Evolutionary conservation across 2,329 filamentous ascomycete genomes (phyloP).

Genomic region (Aureobasidium sp.): DNA sequence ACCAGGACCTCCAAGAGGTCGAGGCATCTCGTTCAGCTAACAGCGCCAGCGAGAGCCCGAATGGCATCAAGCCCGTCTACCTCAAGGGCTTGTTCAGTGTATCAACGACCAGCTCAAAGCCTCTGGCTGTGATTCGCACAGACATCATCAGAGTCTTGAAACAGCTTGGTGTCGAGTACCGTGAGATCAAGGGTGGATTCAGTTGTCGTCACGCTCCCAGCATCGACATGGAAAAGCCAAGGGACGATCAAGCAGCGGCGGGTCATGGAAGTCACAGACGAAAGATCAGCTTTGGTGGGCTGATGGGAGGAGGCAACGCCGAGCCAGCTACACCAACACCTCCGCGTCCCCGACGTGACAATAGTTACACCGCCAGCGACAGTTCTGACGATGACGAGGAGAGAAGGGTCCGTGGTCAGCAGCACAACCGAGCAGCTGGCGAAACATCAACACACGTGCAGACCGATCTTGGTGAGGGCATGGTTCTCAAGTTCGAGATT

Average conservation of each 20-base stretch:
- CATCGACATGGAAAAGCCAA: conserved; percentile 63
- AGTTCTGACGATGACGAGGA: conserved; percentile 41
- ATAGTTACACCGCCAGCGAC: conserved; percentile 80
- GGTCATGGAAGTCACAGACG: conserved; percentile 54
- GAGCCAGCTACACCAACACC: conserved; percentile 60
- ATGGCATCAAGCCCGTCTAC: conserved; percentile 86
- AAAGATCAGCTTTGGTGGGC: conserved; percentile 76
- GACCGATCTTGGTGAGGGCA: conserved; percentile 74
- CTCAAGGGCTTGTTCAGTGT: conserved; percentile 96
- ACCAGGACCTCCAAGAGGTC: conserved; percentile 61
- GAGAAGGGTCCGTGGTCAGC: conserved; percentile 1
- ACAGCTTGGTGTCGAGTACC: conserved; percentile 82
- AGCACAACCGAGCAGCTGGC: conserved; percentile 51
- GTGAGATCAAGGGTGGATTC: conserved; percentile 90
- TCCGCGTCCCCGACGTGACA: conserved; percentile 41
- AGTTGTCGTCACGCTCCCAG: conserved; percentile 80
- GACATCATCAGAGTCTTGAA: conserved; percentile 87
- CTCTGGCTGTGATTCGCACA: conserved; percentile 71
- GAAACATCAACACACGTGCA: conserved; percentile 91
- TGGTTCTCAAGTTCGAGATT: conserved; percentile 87
- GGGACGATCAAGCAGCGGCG: conserved; percentile 26
- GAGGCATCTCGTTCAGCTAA: conserved; percentile 27
- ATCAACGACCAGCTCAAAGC: conserved; percentile 89
- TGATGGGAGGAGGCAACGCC: conserved; percentile 51
- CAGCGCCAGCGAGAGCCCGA: conserved; percentile 50